These are phyloP conservation scores for Ophiosphaerella narmari DNA, from an alignment of 2,329 filamentous ascomycete genomes.

Conservation along the genomic window DNA sequence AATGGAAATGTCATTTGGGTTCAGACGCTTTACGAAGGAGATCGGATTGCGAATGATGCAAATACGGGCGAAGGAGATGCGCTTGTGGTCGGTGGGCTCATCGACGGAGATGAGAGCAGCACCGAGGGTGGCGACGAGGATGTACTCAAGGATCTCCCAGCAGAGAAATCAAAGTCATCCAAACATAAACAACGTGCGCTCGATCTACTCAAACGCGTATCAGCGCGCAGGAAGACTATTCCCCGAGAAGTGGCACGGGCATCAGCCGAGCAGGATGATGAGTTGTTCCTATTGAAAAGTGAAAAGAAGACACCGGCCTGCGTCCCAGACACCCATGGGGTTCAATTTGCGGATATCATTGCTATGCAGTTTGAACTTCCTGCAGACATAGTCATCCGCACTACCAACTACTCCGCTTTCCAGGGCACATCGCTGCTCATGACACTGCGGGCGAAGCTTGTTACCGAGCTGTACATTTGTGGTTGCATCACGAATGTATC, in stretches of 20 bases:
- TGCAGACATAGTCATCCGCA: constrained; percentile 63
- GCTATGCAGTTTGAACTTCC: constrained; percentile 54
- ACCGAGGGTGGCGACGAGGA: constrained; percentile 43
- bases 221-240: constrained; percentile 33
- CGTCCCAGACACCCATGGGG: constrained; percentile 50
- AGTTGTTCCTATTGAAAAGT: constrained; percentile 51
- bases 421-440: constrained; percentile 73
- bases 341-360: constrained; percentile 57
- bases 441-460: constrained; percentile 79
- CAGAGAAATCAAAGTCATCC: constrained; percentile 38
- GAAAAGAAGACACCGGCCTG: constrained; percentile 49
- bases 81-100: constrained; percentile 48
- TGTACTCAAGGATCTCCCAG: constrained; percentile 28
- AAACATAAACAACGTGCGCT: constrained; percentile 44
- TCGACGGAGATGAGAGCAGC: constrained; percentile 41
- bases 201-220: constrained; percentile 45
- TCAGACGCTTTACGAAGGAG: constrained; percentile 71
- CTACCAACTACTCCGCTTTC: constrained; percentile 89
- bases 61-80: constrained; percentile 54
- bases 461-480: constrained; percentile 88
- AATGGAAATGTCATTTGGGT: constrained; percentile 82
- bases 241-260: constrained; percentile 34
- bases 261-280: constrained; percentile 49
- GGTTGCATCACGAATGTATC: constrained; percentile 86
- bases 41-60: constrained; percentile 60